Conservation (phyloP, 768 basidiomycete species). For the Crucibulum laeve region DNA sequence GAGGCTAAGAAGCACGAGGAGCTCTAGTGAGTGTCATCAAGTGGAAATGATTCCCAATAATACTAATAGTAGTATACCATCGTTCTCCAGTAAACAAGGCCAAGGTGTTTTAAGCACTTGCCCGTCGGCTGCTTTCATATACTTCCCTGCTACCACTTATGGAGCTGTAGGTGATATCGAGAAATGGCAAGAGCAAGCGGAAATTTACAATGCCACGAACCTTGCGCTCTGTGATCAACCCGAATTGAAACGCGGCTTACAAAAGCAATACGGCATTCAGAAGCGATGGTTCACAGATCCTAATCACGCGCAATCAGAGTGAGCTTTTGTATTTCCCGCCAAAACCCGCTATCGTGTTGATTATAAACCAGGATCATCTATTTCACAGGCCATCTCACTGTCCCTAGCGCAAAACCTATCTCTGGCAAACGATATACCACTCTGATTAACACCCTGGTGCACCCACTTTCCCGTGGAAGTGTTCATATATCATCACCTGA, state of each 20-base stretch:
- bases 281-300: not conserved
- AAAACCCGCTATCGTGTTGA: not conserved
- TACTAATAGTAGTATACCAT: not conserved
- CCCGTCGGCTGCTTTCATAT: conserved; percentile 3
- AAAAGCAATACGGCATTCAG: conserved; percentile 3
- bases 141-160: conserved; percentile 1
- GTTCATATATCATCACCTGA: conserved; percentile 37
- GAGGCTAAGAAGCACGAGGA: conserved; percentile 2
- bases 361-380: conserved; percentile 6
- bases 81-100: conserved; percentile 4
- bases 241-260: not conserved
- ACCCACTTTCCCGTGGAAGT: conserved; percentile 35
- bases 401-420: conserved; percentile 2
- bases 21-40: conserved; percentile 13
- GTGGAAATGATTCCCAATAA: too few species aligned
- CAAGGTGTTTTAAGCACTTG: conserved; percentile 11
- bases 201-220: conserved; percentile 11
- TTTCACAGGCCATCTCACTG: conserved; percentile 5
- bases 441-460: conserved; percentile 18
- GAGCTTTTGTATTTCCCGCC: conserved; percentile 9
- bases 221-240: not conserved
- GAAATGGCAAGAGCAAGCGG: conserved; percentile 32
- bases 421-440: conserved; percentile 18
- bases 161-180: conserved; percentile 15
- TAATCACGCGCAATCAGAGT: conserved; percentile 13